Conservation (phyloP, 805 yeast genomes). For the Saccharomycopsis selenospora region DNA sequence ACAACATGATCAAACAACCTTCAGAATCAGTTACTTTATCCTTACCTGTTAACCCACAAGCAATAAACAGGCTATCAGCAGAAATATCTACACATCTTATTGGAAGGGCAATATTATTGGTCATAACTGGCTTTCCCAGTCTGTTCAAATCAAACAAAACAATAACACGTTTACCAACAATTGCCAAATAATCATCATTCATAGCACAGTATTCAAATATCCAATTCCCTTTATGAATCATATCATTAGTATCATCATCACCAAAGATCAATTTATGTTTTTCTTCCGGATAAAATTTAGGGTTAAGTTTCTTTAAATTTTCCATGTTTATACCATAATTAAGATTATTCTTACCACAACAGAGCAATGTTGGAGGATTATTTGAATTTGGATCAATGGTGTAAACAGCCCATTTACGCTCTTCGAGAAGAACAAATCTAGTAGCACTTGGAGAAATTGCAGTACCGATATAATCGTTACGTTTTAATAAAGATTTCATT, state of each 20-base stretch:
- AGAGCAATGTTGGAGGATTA: slow-evolving; percentile 46
- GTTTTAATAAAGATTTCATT: slow-evolving; percentile 16
- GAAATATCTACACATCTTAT: slow-evolving; percentile 73
- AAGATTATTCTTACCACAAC: slow-evolving; percentile 64
- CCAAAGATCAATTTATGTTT: slow-evolving; percentile 20
- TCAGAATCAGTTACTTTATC: slow-evolving; percentile 34
- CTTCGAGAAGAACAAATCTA: slow-evolving; percentile 57
- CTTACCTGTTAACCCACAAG: slow-evolving; percentile 77
- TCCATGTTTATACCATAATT: slow-evolving; percentile 53
- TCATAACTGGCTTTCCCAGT: slow-evolving; percentile 58
- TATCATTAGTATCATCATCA: slow-evolving; percentile 30
- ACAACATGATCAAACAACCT: slow-evolving; percentile 18
- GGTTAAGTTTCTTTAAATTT: slow-evolving; percentile 26
- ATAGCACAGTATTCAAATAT: slow-evolving; percentile 19
- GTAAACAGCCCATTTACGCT: slow-evolving; percentile 69
- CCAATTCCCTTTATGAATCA: slow-evolving; percentile 22
- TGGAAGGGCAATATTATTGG: slow-evolving; percentile 64
- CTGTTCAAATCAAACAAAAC: slow-evolving; percentile 53
- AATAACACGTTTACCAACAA: slow-evolving; percentile 65
- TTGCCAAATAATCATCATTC: slow-evolving; percentile 38
- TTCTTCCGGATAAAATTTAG: slow-evolving; percentile 22
- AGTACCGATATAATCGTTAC: slow-evolving; percentile 36
- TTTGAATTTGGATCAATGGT: slow-evolving; percentile 41
- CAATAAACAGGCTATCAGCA: slow-evolving; percentile 54
- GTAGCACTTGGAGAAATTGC: slow-evolving; percentile 59